A percentile compares a stretch with the other conserved stretches of the same genome.
Evolutionary conservation across 768 basidiomycete species (phyloP).

Genomic region (Panellus pusillus): DNA sequence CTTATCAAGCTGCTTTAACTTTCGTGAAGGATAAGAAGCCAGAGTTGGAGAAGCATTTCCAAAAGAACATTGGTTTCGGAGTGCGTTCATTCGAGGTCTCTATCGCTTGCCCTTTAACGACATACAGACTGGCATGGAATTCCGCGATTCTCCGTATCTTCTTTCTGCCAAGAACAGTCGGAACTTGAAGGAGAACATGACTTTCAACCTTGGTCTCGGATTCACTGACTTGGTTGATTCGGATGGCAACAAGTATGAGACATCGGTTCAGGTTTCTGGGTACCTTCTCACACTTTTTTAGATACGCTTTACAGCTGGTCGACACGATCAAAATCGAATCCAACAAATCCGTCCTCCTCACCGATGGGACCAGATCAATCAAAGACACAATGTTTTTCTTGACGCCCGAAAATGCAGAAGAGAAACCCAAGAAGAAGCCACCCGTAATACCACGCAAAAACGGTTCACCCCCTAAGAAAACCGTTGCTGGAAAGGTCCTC

Average conservation of each 20-base stretch:
- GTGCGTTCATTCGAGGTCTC: conserved; percentile 44
- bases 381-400: conserved; percentile 91
- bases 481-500: conserved; percentile 80
- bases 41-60: conserved; percentile 79
- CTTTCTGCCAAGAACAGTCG: conserved; percentile 80
- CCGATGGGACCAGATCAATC: conserved; percentile 78
- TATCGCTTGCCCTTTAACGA: not conserved
- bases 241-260: conserved; percentile 70
- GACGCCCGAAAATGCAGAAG: conserved; percentile 57
- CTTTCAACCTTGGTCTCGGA: conserved; percentile 81
- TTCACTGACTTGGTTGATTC: conserved; percentile 81
- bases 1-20: conserved; percentile 74
- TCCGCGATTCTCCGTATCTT: conserved; percentile 84
- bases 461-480: conserved; percentile 73
- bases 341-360: conserved; percentile 67
- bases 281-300: conserved; percentile 30
- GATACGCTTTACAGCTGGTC: conserved; percentile 84
- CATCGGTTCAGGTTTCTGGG: not conserved
- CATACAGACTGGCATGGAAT: conserved; percentile 89
- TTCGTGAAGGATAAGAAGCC: conserved; percentile 78
- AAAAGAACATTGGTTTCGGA: conserved; percentile 88
- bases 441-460: conserved; percentile 55
- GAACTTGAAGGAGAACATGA: conserved; percentile 74
- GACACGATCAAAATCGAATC: conserved; percentile 84
- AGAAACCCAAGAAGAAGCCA: conserved; percentile 53